These are phyloP conservation scores for Beauveria scarabaeidicola DNA, from an alignment of 2,329 filamentous ascomycete species.

Conservation along the genomic window DNA sequence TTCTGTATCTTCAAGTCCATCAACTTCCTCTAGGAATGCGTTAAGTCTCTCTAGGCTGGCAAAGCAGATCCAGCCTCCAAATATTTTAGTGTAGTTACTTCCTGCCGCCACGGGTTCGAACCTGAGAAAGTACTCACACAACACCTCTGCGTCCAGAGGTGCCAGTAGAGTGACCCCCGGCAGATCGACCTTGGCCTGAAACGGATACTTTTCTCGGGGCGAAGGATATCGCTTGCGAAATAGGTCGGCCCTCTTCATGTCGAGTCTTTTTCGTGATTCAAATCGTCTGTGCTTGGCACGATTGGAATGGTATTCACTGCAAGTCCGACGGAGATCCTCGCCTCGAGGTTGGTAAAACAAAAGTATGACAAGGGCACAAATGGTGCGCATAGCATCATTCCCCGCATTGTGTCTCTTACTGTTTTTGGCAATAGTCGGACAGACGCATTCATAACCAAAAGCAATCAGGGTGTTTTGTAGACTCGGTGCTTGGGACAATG, in stretches of 20 bases:
- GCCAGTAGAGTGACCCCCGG: neutral
- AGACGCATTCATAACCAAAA: neutral
- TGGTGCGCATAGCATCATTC: constrained; percentile 5
- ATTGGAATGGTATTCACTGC: neutral
- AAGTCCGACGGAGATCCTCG: neutral
- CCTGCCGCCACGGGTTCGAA: constrained; percentile 4
- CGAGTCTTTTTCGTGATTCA: neutral
- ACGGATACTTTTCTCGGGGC: constrained; percentile 8
- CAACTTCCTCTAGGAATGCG: neutral
- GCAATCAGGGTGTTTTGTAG: constrained; percentile 2
- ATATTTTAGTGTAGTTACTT: neutral
- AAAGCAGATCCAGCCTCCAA: constrained; percentile 8
- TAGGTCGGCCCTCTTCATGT: neutral
- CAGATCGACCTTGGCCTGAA: constrained; percentile 3
- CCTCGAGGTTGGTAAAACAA: neutral
- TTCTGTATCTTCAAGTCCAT: neutral
- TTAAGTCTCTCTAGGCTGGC: constrained; percentile 4
- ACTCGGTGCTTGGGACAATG: neutral
- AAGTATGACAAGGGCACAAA: neutral
- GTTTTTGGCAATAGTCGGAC: neutral
- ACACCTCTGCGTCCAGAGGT: neutral
- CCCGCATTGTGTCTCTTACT: neutral
- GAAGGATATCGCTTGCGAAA: constrained; percentile 2
- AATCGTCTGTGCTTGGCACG: neutral
- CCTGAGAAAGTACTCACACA: constrained; percentile 4